Base-by-base conservation (phyloP, 495 filamentous ascomycete species). In the Trichoderma reesei region DNA sequence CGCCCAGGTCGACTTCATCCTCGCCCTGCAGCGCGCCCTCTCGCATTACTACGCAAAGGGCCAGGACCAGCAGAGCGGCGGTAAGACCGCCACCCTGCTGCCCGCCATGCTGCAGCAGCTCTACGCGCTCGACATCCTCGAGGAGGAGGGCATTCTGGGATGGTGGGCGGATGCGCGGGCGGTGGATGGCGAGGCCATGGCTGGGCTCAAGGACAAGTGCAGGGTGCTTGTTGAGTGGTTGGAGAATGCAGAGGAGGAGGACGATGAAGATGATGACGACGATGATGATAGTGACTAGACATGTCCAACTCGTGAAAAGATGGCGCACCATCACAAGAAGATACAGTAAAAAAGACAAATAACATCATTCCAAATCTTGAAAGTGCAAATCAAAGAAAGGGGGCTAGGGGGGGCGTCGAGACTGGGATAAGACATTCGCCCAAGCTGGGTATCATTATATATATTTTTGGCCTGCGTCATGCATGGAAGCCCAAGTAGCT, bases 171-270 rank as follows among this genome's bases (percentile, higher is more conserved):
- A 94, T 73, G 78, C 79, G 65, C 81, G 84, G 68, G 84, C 85
- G 8, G 82, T 76, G 37, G 82, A 78, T 63, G 83, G 75, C 8
- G 88, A 88, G 38, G 81, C 83, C 62, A 86, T 96, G 85, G 70
- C 75, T 46, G 83, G 73, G 64, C 85, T 97, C 33, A 86, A 88
- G 68, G 83, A 77, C 39, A 86, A 89, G 74, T 88, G 88, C 60
- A 76, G 85, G 71, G 85, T 86, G 60, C 86, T 98, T 74, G 86
- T 98, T 38, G 90, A 95, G 65, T 96, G 87, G 86, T 73, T 98
- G 64, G 88, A 85, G 59, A 86, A 91, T 68, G 91, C 90, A 0
- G 88, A 90, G 68, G 88, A 90, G 68, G 91, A 93, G 69, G 86
- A 87, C 31, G 85, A 84, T 46, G 85, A 85, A n/a, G 89, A 89